Conservation (phyloP, 768 basidiomycete species). For the Aureoboletus auriporus region DNA sequence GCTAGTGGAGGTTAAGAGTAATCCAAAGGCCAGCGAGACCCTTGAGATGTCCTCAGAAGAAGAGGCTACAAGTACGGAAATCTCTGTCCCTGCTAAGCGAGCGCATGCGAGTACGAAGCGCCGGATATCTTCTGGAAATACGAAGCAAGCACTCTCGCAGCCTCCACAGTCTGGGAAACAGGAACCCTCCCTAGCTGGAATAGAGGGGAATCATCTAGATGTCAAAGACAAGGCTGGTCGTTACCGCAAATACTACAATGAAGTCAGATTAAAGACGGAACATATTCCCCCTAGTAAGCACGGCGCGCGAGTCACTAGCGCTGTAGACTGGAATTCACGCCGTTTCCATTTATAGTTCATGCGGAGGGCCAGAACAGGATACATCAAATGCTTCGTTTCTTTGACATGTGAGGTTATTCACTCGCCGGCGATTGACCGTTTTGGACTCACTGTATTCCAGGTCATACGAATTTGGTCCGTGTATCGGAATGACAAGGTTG, state of each 20-base stretch:
- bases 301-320: neutral
- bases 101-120: slow-evolving; percentile 24
- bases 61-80: slow-evolving; percentile 4
- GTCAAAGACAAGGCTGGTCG: slow-evolving; percentile 46
- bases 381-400: slow-evolving; percentile 72
- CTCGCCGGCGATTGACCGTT: neutral
- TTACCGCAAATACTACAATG: slow-evolving; percentile 49
- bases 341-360: slow-evolving; percentile 49
- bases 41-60: slow-evolving; percentile 23
- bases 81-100: slow-evolving; percentile 17
- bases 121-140: slow-evolving; percentile 3
- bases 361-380: slow-evolving; percentile 55
- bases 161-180: slow-evolving; percentile 7
- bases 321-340: neutral
- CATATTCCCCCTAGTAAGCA: slow-evolving; percentile 56
- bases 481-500: slow-evolving; percentile 72
- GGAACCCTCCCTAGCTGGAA: slow-evolving; percentile 1
- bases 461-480: slow-evolving; percentile 78
- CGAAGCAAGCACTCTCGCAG: neutral
- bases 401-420: slow-evolving; percentile 56
- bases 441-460: slow-evolving; percentile 32
- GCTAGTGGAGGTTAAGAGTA: neutral
- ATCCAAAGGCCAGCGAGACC: neutral
- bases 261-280: slow-evolving; percentile 52
- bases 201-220: slow-evolving; percentile 29